Base-by-base conservation (phyloP, 2,329 filamentous ascomycete genomes). In the Tolypocladium tropicale region DNA sequence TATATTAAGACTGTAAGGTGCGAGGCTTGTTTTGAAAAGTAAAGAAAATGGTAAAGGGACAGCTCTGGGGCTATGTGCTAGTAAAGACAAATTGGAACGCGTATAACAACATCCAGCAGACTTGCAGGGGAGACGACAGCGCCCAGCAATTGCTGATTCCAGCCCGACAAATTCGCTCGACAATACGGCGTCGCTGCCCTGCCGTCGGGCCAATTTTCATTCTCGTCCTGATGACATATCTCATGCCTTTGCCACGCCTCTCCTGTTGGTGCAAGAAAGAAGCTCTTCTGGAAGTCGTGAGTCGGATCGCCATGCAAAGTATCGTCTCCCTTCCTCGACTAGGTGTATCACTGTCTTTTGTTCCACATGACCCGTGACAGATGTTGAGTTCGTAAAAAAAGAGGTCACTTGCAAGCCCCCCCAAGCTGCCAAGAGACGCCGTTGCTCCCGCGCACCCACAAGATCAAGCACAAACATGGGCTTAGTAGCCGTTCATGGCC, bases 401-500 rank as follows among this genome's bases (percentile, higher is more conserved):
- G 58, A 63, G 53, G 51, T 59, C 49, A 39, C 53, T 36, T 52
- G 50, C 55, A 49, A 57, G 53, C 55, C 21, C 49, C 41, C 50
- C 59, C 57, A 60, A 63, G 63, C 61, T 64, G 64, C 61, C 62
- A 62, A 64, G 64, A 67, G 66, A 70, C 67, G 67, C 67, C 68
- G 59, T 65, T 65, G 65, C 67, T 70, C 63, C 63, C 62, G 65
- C 61, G 63, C 63, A 63, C 65, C 58, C 60, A 62, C 60, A 65
- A 64, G 58, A 62, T 65, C 56, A 70, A 68, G 57, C 60, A 64
- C 59, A 63, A 62, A 56, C 51, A 58, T 58, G 58, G 56, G 56
- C 65, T 72, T 92, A 96, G 81, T 97, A 96, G 74, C 94, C 94
- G 77, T 97, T 99, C 91, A 97, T 95, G 64, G 91, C 95, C 85